Conservation (phyloP, 2,329 filamentous ascomycete species). For the Exophiala lecanii-corni region DNA sequence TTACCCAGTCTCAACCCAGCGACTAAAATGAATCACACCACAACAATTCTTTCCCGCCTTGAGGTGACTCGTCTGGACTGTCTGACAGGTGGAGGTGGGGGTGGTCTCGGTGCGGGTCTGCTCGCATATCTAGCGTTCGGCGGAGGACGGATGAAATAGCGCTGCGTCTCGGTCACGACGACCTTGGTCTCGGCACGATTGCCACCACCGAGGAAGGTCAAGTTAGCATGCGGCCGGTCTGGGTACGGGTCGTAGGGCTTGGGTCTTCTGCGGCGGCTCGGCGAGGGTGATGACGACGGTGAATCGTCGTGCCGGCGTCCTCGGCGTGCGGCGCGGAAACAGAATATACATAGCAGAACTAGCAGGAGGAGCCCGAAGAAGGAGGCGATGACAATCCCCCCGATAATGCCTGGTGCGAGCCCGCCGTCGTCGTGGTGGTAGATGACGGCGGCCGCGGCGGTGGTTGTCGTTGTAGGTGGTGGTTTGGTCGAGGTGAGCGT, state of each 20-base stretch:
- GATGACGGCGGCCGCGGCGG: conserved; percentile 7
- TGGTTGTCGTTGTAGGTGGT: conserved; percentile 10
- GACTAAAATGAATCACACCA: conserved; percentile 14
- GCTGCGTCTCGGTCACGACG: conserved; percentile 15
- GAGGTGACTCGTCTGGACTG: conserved; percentile 56
- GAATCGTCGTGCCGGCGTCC: conserved; percentile 6
- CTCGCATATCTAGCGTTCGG: conserved; percentile 28
- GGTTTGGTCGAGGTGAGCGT: neutral
- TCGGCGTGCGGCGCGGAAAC: conserved; percentile 7
- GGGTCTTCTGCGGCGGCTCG: conserved; percentile 8
- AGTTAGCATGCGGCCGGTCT: conserved; percentile 10
- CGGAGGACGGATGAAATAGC: conserved; percentile 33
- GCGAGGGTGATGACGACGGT: conserved; percentile 7
- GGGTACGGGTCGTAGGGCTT: conserved; percentile 15
- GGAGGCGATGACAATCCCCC: conserved; percentile 18
- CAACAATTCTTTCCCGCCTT: conserved; percentile 51
- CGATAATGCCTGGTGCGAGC: conserved; percentile 16
- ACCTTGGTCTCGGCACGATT: conserved; percentile 18
- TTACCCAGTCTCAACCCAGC: too few species aligned
- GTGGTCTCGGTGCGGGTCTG: conserved; percentile 11
- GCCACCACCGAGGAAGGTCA: conserved; percentile 21
- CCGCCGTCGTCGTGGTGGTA: conserved; percentile 9
- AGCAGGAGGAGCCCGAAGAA: conserved; percentile 22
- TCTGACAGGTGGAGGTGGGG: conserved; percentile 13
- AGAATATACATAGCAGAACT: conserved; percentile 17